phyloP scores from a whole-genome alignment of 805 yeast species.

The Candida dajiaensis region DNA sequence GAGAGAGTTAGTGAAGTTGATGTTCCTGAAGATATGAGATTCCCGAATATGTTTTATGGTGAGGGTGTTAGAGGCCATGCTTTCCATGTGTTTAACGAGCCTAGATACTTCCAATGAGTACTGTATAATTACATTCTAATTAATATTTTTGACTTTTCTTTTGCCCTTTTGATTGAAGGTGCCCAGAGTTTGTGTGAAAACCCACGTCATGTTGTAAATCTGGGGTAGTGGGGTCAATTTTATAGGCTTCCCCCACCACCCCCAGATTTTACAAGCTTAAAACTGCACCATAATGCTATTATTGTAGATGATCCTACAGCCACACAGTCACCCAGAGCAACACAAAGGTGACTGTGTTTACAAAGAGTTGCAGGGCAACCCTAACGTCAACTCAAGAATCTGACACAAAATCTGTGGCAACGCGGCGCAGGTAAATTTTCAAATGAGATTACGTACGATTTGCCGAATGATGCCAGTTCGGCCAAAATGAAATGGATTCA shows the following conservation, averaged over 20 bases:
- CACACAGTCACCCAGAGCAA: no score
- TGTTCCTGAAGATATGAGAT: slow-evolving; percentile 57
- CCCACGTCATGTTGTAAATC: background rate
- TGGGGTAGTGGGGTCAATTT: background rate
- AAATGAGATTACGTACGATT: background rate
- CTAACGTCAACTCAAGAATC: no score
- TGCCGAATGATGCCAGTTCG: background rate
- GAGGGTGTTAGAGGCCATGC: slow-evolving; percentile 92
- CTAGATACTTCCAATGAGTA: slow-evolving; percentile 35
- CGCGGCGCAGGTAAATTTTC: no score
- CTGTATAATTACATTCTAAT: no score
- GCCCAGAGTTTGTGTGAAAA: background rate
- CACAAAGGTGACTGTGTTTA: no score
- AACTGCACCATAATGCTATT: no score
- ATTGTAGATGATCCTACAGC: no score
- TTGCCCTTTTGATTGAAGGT: no score
- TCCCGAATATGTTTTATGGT: slow-evolving; percentile 77
- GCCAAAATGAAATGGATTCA: background rate
- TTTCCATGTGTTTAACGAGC: slow-evolving; percentile 93
- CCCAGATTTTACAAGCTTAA: no score
- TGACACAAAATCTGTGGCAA: background rate
- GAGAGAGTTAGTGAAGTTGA: slow-evolving; percentile 48
- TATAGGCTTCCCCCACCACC: no score
- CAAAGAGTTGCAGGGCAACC: no score
- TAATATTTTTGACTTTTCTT: no score